Base-by-base conservation (phyloP, 352 stramenopile species). In the Pythium insidiosum region DNA sequence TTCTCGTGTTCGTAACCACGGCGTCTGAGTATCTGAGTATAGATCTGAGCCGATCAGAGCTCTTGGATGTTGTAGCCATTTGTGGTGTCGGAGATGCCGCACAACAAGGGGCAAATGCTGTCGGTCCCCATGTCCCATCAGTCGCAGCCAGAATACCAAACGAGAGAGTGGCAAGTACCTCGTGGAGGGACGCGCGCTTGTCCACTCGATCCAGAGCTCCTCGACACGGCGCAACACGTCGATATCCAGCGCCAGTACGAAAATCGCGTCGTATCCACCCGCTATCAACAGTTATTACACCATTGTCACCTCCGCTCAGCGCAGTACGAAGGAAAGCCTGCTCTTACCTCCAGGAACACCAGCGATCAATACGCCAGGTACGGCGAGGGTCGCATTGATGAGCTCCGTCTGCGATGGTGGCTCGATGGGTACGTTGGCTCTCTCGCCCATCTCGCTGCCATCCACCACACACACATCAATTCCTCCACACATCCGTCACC, bases 251-350 rank as follows among this genome's bases (percentile, higher is more conserved):
- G 81, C 70, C 20, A 97, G 42, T 21, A 93, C 95, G 61, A 96
- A 98, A 42, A 99, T 78, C 1, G 95, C 95, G 61, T 98, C 95
- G 50, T 96, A 97, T 25, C 95, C 95, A 53, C 95, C 95, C 28
- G 95, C 95, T 92, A 29, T 0, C 24, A 4, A 45, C 2, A 41
- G 0, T 21, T 11, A 28, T 12, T 20, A 31, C 13, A 36, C 21
- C 12, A 28, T 15, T 11, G 41, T 2, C 12, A 9, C 60, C 2
- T 37, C 6, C 25, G 12, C 22, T 6, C 23, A 19, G 2, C 13
- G n/a, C 44, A 40, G 20, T 25, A 5, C 24, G 38, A 21, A 1
- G 43, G 29, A 24, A 3, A 20, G 5, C 6, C 24, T 3, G 12
- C 5, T n/a, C 37, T 3, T 58, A 92, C 79, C 79, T 40, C 95